These are phyloP conservation scores for Lachancea lanzarotensis DNA, from an alignment of 805 yeast genomes.

Conservation along the genomic window DNA sequence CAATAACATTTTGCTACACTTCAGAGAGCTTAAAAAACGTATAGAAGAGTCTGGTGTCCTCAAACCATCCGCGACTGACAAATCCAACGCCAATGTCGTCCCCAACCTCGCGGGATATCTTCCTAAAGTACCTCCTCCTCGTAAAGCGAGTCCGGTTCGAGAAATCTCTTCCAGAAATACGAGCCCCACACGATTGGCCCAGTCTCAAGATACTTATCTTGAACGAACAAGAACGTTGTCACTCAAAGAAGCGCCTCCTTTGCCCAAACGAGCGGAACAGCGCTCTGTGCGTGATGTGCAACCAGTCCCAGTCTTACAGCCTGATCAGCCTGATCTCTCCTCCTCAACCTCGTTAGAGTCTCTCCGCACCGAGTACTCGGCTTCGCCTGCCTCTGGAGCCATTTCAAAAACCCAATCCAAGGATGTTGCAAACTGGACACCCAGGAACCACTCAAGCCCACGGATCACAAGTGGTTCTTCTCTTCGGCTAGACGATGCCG, in stretches of 20 bases:
- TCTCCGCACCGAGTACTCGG: background rate
- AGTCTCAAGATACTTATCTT: background rate
- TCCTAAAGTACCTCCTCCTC: conserved; percentile 25
- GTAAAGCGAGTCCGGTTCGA: background rate
- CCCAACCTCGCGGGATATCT: conserved; percentile 2
- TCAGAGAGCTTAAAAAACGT: conserved; percentile 29
- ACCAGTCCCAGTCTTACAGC: background rate
- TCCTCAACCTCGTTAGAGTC: background rate
- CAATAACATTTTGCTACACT: conserved; percentile 45
- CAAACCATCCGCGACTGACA: background rate
- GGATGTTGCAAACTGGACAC: background rate
- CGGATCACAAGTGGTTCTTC: conserved; percentile 4
- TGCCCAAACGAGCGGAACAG: background rate
- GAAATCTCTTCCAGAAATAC: conserved; percentile 11
- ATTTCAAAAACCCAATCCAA: background rate
- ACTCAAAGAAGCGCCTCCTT: background rate
- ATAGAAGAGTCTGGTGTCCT: conserved; percentile 1
- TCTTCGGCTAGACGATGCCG: background rate
- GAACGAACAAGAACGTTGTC: too few relatives aligned
- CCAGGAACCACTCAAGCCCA: background rate
- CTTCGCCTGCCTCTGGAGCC: background rate
- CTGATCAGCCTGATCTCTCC: background rate
- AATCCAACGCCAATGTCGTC: background rate
- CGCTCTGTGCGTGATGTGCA: background rate
- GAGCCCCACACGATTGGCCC: conserved; percentile 17